Evolutionary conservation across 129 eudicot genomes (phyloP).

Genomic region (Oenanthe sinensis): DNA sequence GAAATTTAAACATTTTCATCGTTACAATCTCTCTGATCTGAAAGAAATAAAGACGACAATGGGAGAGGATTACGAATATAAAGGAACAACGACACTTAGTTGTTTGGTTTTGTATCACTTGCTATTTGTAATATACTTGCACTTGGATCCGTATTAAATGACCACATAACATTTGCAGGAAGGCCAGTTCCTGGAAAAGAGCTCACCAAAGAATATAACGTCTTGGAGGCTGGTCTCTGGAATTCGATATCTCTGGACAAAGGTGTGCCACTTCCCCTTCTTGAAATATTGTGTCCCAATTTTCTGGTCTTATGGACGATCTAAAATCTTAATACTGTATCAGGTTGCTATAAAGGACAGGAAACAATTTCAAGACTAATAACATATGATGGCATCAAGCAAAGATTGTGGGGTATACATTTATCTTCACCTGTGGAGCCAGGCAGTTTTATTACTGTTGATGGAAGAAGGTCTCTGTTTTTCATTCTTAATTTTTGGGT

Average conservation of each 20-base stretch:
- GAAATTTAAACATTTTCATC: neutral
- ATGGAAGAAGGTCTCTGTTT: constrained; percentile 59
- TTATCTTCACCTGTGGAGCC: constrained; percentile 59
- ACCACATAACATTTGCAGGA: constrained; percentile 43
- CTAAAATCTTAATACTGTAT: constrained; percentile 7
- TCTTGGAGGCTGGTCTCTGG: constrained; percentile 93
- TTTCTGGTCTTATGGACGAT: neutral
- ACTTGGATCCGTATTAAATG: neutral
- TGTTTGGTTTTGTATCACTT: neutral
- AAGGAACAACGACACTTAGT: neutral
- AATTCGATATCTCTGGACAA: constrained; percentile 67
- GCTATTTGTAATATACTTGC: neutral
- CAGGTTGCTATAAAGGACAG: constrained; percentile 93
- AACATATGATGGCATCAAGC: constrained; percentile 86
- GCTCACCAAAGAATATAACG: constrained; percentile 78
- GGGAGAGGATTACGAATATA: neutral
- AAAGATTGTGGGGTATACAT: constrained; percentile 68
- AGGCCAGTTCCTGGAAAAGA: constrained; percentile 84
- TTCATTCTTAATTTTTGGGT: neutral
- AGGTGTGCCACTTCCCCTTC: constrained; percentile 30
- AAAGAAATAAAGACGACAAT: neutral
- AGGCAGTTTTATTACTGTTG: constrained; percentile 58
- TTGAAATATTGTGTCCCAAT: neutral
- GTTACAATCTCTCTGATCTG: neutral
- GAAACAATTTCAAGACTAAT: constrained; percentile 85